Base-by-base conservation (phyloP, 1,284 basidiomycete species). In the Leccinum variabile region DNA sequence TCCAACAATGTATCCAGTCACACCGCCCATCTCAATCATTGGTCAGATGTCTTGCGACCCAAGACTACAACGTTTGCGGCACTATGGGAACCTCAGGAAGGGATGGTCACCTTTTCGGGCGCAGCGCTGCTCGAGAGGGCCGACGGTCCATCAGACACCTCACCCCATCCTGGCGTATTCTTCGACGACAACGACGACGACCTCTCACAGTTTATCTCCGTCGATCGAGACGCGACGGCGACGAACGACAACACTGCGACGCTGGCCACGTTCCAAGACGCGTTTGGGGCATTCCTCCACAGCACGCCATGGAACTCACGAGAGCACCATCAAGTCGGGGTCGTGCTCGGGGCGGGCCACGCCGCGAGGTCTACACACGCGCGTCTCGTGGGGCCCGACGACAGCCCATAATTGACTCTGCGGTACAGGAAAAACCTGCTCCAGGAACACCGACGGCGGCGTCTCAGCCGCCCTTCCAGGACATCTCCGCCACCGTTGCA, bases 81-180 rank as follows among this genome's bases (percentile, higher is more conserved):
- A 69, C 65, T 25, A 71, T 25, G 25, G 25, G 25, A 65, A 64
- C 79, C 81, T 3, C 78, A 81, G 1, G 81, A 84, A 11, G 85
- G 82, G 30, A 79, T 85, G 69, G 78, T 84, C 64, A 81, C 81
- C 28, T 86, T 86, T 72, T 83, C 83, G 2, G 80, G 81, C 22
- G 78, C 81, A 33, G 72, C 76, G 52, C 77, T 85, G 10, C 73
- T 83, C 57, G 78, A 82, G 56, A 57, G 33, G 33, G 33, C 67
- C 13, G 72, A 71, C 39, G 71, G 75, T 35, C 59, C 61, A 56
- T 68, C 71, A 35, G 67, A 69, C 37, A 53, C 61, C 14, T 62
- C 64, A 9, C 66, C 72, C 6, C 69, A 68, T 18, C 62, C 71
- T 16, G 72, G 77, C 63, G 59, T 70, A 35, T 73, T 65, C 49